These are phyloP conservation scores for Fusarium illudens DNA, from an alignment of 2,329 filamentous ascomycete genomes.

Conservation along the genomic window DNA sequence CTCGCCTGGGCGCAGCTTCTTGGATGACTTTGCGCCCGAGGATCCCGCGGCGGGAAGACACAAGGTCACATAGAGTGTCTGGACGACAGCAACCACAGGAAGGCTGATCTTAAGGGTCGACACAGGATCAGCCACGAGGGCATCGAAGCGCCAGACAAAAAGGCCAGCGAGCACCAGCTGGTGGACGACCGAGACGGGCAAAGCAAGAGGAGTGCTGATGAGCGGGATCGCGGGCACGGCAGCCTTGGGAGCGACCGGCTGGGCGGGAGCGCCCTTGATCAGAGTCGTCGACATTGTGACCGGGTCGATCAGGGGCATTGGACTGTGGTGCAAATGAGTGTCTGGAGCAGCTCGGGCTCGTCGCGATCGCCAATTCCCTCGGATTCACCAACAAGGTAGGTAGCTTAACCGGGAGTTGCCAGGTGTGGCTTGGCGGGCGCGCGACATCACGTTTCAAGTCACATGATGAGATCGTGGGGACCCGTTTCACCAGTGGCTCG, in stretches of 20 bases:
- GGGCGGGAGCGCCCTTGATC: slow-evolving; percentile 43
- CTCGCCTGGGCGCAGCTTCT: slow-evolving; percentile 62
- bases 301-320: slow-evolving; percentile 48
- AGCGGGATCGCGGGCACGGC: slow-evolving; percentile 50
- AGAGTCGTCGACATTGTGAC: slow-evolving; percentile 51
- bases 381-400: slow-evolving; percentile 26
- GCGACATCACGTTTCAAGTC: slow-evolving; percentile 29
- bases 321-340: slow-evolving; percentile 17
- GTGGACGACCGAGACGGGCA: slow-evolving; percentile 71
- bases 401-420: slow-evolving; percentile 22
- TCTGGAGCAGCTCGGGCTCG: slow-evolving; percentile 31
- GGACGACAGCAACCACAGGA: slow-evolving; percentile 69
- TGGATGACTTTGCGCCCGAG: slow-evolving; percentile 49
- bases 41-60: slow-evolving; percentile 71
- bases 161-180: slow-evolving; percentile 71
- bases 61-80: slow-evolving; percentile 68
- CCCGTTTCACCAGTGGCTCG: not conserved
- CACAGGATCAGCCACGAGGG: slow-evolving; percentile 75
- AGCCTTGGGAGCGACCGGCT: slow-evolving; percentile 39
- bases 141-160: slow-evolving; percentile 69
- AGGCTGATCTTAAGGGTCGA: slow-evolving; percentile 68
- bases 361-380: slow-evolving; percentile 18
- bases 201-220: slow-evolving; percentile 49
- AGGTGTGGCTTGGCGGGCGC: slow-evolving; percentile 15
- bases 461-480: slow-evolving; percentile 21